Conservation (phyloP, 164 flowering plant genomes). For the Tinospora cordifolia region DNA sequence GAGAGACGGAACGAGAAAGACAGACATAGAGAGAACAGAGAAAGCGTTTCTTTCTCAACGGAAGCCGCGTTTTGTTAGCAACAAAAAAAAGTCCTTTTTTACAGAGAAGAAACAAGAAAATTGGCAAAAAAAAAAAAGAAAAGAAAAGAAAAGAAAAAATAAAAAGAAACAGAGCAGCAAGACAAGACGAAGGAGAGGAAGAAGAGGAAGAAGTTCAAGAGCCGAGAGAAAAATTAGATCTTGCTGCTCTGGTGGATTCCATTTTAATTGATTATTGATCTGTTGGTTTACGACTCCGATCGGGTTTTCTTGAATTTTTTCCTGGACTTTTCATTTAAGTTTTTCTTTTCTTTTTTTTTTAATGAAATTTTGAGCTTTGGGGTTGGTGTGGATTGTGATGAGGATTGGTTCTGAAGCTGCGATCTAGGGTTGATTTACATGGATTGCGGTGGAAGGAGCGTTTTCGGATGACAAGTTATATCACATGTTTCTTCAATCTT, state of each 20-base stretch:
- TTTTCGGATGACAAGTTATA: conserved; percentile 44
- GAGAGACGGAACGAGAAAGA: not conserved
- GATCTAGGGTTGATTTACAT: conserved; percentile 31
- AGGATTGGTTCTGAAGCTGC: conserved; percentile 13
- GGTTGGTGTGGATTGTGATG: conserved; percentile 10
- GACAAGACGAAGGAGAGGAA: not conserved
- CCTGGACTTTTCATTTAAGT: too few relatives aligned
- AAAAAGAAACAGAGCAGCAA: not conserved
- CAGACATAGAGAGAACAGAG: conserved; percentile 4
- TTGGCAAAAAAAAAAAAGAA: too few relatives aligned
- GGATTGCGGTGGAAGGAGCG: conserved; percentile 12
- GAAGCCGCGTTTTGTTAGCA: conserved; percentile 23
- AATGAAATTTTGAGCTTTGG: not conserved
- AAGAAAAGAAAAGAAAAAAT: not conserved
- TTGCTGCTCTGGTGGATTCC: conserved; percentile 6
- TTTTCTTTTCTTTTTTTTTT: conserved; percentile 11
- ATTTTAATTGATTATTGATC: conserved; percentile 12
- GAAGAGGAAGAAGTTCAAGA: not conserved
- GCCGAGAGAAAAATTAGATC: conserved; percentile 12
- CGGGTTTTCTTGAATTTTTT: not conserved
- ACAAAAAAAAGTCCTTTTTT: conserved; percentile 14
- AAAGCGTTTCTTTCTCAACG: conserved; percentile 23
- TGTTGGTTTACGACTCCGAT: not conserved
- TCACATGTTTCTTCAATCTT: conserved; percentile 43
- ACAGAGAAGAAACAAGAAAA: conserved; percentile 15